A percentile compares a stretch with the other conserved stretches of the same genome.
These are phyloP conservation scores for Globisporangium barbulae DNA, from an alignment of 352 stramenopile genomes.

Conservation along the genomic window DNA sequence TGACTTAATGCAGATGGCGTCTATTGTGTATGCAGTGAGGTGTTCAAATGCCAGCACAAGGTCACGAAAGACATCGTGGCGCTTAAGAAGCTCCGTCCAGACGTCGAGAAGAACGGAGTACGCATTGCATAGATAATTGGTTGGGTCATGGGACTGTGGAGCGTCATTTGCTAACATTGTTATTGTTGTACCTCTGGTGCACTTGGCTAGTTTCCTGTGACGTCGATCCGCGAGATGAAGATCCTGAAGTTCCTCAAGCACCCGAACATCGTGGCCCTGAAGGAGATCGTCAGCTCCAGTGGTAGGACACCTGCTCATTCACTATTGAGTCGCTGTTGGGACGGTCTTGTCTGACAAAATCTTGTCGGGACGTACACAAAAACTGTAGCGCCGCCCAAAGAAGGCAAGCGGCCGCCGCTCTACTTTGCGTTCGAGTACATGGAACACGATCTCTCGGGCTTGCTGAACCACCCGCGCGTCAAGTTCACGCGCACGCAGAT, in stretches of 20 bases:
- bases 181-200: not conserved
- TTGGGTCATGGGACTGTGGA: not conserved
- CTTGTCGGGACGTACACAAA: slow-evolving; percentile 5
- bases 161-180: not conserved
- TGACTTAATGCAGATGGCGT: not conserved
- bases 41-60: slow-evolving; percentile 88
- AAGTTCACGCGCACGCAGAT: slow-evolving; percentile 85
- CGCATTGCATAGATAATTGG: slow-evolving; percentile 3
- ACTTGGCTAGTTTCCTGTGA: slow-evolving; percentile 85
- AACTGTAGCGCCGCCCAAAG: slow-evolving; percentile 57
- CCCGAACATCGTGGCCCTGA: slow-evolving; percentile 93
- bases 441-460: slow-evolving; percentile 79
- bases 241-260: slow-evolving; percentile 96
- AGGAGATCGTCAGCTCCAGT: slow-evolving; percentile 92
- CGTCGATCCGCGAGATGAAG: slow-evolving; percentile 97
- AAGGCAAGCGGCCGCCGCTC: slow-evolving; percentile 78
- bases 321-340: not conserved
- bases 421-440: slow-evolving; percentile 89
- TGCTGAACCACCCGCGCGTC: slow-evolving; percentile 80
- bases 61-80: slow-evolving; percentile 85
- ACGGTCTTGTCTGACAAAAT: slow-evolving; percentile 1
- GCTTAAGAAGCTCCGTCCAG: slow-evolving; percentile 79
- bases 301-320: slow-evolving; percentile 25
- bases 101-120: slow-evolving; percentile 87
- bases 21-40: slow-evolving; percentile 43